Conservation (phyloP, 2,329 filamentous ascomycete species). For the Dryadomyces quercus-mongolicae region DNA sequence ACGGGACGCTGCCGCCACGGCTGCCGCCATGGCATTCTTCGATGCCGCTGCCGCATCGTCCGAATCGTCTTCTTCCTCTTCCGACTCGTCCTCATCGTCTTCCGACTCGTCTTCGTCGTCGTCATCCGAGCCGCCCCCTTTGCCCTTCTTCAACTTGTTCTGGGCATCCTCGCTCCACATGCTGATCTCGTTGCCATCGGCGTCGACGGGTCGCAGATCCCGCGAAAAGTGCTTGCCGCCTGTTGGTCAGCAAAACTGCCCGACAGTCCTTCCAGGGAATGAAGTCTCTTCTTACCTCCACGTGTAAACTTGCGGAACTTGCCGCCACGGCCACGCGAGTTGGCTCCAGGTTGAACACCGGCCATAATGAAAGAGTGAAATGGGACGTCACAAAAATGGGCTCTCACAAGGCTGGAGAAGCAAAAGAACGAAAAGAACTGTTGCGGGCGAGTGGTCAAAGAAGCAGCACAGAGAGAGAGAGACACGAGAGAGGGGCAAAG, state of each 20-base stretch:
- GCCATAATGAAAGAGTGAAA: slow-evolving; percentile 13
- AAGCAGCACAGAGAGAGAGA: too few species aligned
- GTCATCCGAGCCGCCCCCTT: slow-evolving; percentile 31
- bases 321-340: slow-evolving; percentile 68
- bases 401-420: too few species aligned
- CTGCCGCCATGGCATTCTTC: slow-evolving; percentile 22
- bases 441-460: neutral
- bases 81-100: slow-evolving; percentile 28
- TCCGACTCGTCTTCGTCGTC: slow-evolving; percentile 31
- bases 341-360: slow-evolving; percentile 28
- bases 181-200: slow-evolving; percentile 76
- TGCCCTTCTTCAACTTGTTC: slow-evolving; percentile 19
- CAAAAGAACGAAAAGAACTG: too few species aligned
- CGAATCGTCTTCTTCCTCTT: slow-evolving; percentile 19
- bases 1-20: slow-evolving; percentile 43
- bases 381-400: too few species aligned
- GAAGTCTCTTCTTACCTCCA: slow-evolving; percentile 66
- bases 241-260: slow-evolving; percentile 30
- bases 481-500: neutral
- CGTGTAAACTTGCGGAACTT: slow-evolving; percentile 91
- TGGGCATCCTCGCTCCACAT: slow-evolving; percentile 64
- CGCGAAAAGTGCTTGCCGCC: slow-evolving; percentile 94
- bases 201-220: slow-evolving; percentile 76
- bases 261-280: too few species aligned
- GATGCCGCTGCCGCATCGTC: slow-evolving; percentile 31